These are phyloP conservation scores for Alternaria postmessia DNA, from an alignment of 2,329 filamentous ascomycete genomes.

Conservation along the genomic window DNA sequence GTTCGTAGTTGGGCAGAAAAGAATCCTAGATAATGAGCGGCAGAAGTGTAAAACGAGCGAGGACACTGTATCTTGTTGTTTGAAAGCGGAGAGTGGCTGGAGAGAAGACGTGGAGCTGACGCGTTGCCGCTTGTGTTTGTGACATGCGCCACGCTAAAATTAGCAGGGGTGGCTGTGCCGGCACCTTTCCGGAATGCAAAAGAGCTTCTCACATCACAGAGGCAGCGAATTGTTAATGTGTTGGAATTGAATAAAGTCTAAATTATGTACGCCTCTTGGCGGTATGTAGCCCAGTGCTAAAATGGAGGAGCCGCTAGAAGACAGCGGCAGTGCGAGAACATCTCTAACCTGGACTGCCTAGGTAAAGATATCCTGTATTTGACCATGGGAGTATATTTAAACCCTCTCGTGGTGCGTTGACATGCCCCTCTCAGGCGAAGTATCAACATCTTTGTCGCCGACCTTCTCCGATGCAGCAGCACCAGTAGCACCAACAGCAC, in stretches of 20 bases:
- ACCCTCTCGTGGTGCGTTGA: conserved; percentile 30
- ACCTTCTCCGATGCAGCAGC: conserved; percentile 23
- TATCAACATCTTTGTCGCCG: conserved; percentile 28
- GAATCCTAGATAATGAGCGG: background rate
- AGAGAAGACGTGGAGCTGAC: conserved; percentile 22
- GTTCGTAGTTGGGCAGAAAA: background rate
- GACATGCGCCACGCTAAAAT: conserved; percentile 36
- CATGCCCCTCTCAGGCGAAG: conserved; percentile 30
- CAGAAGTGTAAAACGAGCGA: background rate
- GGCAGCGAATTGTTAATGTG: background rate
- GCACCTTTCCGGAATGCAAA: conserved; percentile 3
- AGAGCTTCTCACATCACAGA: background rate
- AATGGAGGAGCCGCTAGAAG: background rate
- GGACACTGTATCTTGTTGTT: background rate
- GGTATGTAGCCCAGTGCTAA: background rate
- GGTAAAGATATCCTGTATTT: background rate
- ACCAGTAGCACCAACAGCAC: conserved; percentile 24
- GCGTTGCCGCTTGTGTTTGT: conserved; percentile 23
- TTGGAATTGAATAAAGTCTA: background rate
- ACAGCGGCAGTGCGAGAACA: background rate
- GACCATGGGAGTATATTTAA: background rate
- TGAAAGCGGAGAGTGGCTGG: conserved; percentile 14
- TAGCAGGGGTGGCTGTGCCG: conserved; percentile 26
- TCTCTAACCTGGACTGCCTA: background rate
- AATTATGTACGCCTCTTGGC: background rate